These are phyloP conservation scores for Sporobolus alterniflorus DNA, from an alignment of 202 grass and related monocot species.

Conservation along the genomic window DNA sequence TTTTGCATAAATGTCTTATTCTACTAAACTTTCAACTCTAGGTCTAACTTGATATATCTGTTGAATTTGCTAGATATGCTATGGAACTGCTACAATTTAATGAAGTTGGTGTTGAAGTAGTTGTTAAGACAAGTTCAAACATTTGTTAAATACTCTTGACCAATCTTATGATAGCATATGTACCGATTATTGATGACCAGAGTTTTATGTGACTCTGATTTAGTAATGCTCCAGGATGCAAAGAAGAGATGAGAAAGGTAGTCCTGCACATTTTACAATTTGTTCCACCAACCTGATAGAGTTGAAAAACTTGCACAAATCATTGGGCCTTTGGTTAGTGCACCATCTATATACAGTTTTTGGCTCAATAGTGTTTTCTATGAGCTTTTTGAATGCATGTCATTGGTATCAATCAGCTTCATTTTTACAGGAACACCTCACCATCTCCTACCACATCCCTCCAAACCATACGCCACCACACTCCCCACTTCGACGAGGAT, in stretches of 20 bases:
- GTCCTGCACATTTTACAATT: constrained; percentile 92
- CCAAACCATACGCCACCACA: no score
- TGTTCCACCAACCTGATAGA: constrained; percentile 96
- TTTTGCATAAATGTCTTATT: constrained; percentile 5
- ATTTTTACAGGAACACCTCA: constrained; percentile 83
- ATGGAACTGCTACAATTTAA: constrained; percentile 91
- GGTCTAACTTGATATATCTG: constrained; percentile 44
- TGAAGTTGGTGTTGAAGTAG: constrained; percentile 95
- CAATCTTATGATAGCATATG: constrained; percentile 2
- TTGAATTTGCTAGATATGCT: constrained; percentile 75
- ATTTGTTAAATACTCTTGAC: constrained; percentile 4
- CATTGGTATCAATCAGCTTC: constrained; percentile 4
- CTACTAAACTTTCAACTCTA: not conserved
- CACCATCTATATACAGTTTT: constrained; percentile 9
- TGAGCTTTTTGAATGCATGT: not conserved
- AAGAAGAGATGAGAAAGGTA: constrained; percentile 98
- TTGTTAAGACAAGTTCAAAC: constrained; percentile 75
- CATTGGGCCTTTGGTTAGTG: constrained; percentile 80
- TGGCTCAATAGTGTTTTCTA: constrained; percentile 9
- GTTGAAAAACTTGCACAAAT: constrained; percentile 94
- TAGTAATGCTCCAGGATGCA: constrained; percentile 58
- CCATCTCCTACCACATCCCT: no score
- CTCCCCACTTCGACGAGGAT: no score
- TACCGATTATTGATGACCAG: not conserved
- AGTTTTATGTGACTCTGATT: constrained; percentile 31